phyloP scores from a whole-genome alignment of 805 yeast genomes.

The Limtongia smithiae region DNA sequence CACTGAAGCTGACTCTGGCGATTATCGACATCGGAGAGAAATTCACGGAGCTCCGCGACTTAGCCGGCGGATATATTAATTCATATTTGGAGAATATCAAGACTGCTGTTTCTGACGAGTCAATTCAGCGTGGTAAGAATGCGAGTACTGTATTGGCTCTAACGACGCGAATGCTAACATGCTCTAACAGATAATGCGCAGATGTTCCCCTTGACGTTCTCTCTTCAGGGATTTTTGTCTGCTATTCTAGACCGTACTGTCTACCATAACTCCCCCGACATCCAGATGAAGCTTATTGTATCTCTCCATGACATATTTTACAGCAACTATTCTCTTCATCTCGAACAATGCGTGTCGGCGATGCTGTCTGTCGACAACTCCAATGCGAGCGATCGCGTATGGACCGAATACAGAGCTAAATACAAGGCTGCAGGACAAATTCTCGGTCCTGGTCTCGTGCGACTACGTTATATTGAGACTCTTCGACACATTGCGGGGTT shows the following conservation, averaged over 20 bases:
- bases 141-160: too few species aligned
- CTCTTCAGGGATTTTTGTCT: constrained; percentile 37
- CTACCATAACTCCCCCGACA: constrained; percentile 2
- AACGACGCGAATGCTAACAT: too few species aligned
- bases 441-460: constrained; percentile 35
- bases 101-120: too few species aligned
- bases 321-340: constrained; percentile 2
- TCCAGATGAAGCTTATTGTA: constrained; percentile 6
- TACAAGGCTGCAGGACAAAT: constrained; percentile 20
- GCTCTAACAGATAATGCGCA: too few species aligned
- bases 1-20: constrained; percentile 40
- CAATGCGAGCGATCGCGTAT: background rate
- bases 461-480: constrained; percentile 17
- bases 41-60: constrained; percentile 37
- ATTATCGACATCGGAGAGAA: constrained; percentile 29
- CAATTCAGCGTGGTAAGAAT: too few species aligned
- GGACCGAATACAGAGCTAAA: constrained; percentile 14
- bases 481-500: constrained; percentile 33
- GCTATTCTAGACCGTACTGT: constrained; percentile 29
- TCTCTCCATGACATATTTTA: constrained; percentile 1
- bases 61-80: constrained; percentile 29
- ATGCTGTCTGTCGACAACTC: constrained; percentile 8
- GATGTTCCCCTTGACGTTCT: constrained; percentile 31
- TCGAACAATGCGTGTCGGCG: constrained; percentile 21
- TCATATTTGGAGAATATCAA: constrained; percentile 31